Conservation (phyloP, 306 rosid species). For the Casuarina equisetifolia region DNA sequence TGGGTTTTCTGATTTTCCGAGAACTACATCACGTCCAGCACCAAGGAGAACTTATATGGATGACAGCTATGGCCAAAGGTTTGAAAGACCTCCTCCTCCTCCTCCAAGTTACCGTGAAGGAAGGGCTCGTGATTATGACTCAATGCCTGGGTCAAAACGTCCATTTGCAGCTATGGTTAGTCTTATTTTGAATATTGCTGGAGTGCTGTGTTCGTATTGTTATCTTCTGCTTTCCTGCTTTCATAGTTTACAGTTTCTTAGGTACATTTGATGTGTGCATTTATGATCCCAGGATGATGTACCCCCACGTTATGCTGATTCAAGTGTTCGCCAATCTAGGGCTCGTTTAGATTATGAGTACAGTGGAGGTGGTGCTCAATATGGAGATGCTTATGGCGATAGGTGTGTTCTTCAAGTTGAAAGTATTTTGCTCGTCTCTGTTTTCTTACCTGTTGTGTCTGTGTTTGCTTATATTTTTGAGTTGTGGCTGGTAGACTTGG, state of each 20-base stretch:
- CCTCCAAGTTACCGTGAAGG: slow-evolving; percentile 73
- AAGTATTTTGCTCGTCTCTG: background rate
- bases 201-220: background rate
- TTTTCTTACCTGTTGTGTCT: background rate
- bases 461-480: slow-evolving; percentile 11
- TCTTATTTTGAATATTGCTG: slow-evolving; percentile 1
- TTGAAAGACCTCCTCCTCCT: slow-evolving; percentile 76
- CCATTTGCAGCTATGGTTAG: slow-evolving; percentile 69
- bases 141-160: slow-evolving; percentile 81
- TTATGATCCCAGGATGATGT: slow-evolving; percentile 65
- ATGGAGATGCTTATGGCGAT: slow-evolving; percentile 78
- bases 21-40: slow-evolving; percentile 63
- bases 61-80: slow-evolving; percentile 75
- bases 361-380: slow-evolving; percentile 64
- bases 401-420: slow-evolving; percentile 47
- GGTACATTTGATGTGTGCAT: background rate
- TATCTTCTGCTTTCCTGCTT: background rate
- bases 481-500: slow-evolving; percentile 54
- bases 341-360: slow-evolving; percentile 86
- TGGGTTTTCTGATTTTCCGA: slow-evolving; percentile 63
- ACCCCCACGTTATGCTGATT: slow-evolving; percentile 72
- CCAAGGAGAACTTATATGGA: slow-evolving; percentile 88
- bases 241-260: background rate
- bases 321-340: slow-evolving; percentile 79
- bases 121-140: slow-evolving; percentile 70